Percentiles rank a stretch among this genome's conserved stretches.
phyloP scores from a whole-genome alignment of 257 asterid genomes.

The Leonotis leonurus region DNA sequence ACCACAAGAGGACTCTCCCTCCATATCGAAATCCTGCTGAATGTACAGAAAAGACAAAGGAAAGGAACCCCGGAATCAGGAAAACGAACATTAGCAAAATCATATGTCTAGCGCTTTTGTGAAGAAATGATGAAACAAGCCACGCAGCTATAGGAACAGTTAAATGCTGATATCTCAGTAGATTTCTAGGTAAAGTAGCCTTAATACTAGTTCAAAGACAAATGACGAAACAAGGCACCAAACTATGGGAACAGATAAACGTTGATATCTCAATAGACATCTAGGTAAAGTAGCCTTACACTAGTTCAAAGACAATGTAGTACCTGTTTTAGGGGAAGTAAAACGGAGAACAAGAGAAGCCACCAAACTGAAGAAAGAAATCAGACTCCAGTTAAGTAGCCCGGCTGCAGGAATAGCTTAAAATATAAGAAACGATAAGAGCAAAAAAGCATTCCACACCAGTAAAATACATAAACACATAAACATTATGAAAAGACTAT shows the following conservation, averaged over 20 bases:
- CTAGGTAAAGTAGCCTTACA: slow-evolving; percentile 12
- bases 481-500: background rate
- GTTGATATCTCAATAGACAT: background rate
- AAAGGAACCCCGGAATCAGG: background rate
- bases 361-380: slow-evolving; percentile 65
- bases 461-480: background rate
- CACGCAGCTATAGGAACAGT: no score
- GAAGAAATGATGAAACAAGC: no score
- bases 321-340: slow-evolving; percentile 62
- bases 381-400: slow-evolving; percentile 82
- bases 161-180: background rate
- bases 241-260: slow-evolving; percentile 2
- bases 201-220: no score
- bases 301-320: slow-evolving; percentile 13
- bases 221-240: background rate
- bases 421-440: background rate
- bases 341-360: slow-evolving; percentile 59
- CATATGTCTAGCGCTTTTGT: no score
- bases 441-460: background rate
- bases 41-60: slow-evolving; percentile 8
- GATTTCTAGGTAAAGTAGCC: no score
- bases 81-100: background rate
- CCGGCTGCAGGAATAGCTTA: slow-evolving; percentile 51
- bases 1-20: slow-evolving; percentile 64
- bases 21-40: slow-evolving; percentile 59